Conservation (phyloP, 495 filamentous ascomycete genomes). For the Aspergillus homomorphus region DNA sequence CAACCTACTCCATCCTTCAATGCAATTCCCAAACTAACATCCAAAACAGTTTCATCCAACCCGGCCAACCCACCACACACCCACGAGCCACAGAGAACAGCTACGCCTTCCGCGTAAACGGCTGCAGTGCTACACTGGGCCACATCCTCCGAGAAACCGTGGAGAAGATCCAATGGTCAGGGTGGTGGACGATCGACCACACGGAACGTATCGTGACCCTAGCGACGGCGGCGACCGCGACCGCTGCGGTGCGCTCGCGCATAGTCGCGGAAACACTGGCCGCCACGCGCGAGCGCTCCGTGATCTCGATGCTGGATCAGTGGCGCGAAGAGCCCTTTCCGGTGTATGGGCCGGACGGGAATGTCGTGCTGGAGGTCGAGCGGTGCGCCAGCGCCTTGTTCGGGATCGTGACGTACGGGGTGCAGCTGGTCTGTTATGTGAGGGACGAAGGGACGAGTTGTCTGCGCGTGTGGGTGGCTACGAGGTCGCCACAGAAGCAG, state of each 20-base stretch:
- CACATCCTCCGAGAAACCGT: neutral
- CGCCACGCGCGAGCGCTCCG: neutral
- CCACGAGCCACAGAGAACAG: too few species aligned
- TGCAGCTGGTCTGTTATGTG: slow-evolving; percentile 49
- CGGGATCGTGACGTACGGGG: slow-evolving; percentile 48
- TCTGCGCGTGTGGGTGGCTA: slow-evolving; percentile 51
- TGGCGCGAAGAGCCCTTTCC: slow-evolving; percentile 47
- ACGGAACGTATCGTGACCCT: neutral
- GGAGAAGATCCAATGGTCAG: neutral
- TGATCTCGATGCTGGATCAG: slow-evolving; percentile 45
- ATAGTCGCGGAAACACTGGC: neutral
- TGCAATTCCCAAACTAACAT: too few species aligned
- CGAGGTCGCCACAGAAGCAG: slow-evolving; percentile 41
- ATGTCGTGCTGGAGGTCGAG: slow-evolving; percentile 41
- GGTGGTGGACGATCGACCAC: neutral
- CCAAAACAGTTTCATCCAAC: too few species aligned
- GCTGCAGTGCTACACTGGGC: neutral
- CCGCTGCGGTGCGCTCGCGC: neutral
- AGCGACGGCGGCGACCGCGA: neutral
- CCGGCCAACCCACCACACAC: too few species aligned
- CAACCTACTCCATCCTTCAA: too few species aligned
- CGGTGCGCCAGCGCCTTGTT: slow-evolving; percentile 47
- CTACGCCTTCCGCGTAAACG: neutral
- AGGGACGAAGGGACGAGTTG: slow-evolving; percentile 11
- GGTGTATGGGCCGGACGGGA: slow-evolving; percentile 34